A percentile compares a stretch with the other conserved stretches of the same genome.
Conservation (phyloP, 2,329 filamentous ascomycete species). For the Cordyceps farinosa region DNA sequence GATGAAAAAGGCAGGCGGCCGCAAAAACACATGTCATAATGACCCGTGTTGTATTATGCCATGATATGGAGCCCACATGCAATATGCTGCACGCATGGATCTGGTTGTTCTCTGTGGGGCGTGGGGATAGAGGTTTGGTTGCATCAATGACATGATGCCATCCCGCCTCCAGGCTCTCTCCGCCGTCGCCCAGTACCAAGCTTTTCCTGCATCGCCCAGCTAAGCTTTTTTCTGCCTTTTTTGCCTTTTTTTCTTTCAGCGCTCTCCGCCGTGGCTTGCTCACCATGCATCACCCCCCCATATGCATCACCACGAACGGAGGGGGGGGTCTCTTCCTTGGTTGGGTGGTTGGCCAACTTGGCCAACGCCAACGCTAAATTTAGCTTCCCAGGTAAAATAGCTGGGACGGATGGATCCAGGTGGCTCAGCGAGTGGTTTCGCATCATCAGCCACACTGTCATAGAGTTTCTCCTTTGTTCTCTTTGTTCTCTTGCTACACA, state of each 20-base stretch:
- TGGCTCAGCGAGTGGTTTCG: background rate
- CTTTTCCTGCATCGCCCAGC: background rate
- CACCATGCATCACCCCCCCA: background rate
- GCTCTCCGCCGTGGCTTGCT: background rate
- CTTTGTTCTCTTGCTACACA: background rate
- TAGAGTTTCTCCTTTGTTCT: background rate
- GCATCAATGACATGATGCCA: background rate
- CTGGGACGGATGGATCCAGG: background rate
- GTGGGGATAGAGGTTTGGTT: background rate
- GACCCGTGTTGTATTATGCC: background rate
- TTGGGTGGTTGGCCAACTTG: background rate
- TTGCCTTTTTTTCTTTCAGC: background rate
- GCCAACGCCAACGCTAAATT: background rate
- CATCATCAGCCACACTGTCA: conserved; percentile 9
- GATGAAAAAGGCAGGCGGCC: background rate
- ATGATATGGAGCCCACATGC: background rate
- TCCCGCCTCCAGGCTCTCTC: background rate
- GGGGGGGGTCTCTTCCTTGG: background rate
- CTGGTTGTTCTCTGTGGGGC: background rate
- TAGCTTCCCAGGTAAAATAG: background rate
- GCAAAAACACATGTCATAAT: background rate
- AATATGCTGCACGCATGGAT: background rate
- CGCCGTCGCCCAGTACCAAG: background rate
- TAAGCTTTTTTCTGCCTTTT: background rate
- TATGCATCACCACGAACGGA: background rate